These are phyloP conservation scores for Purpureocillium lavendulum DNA, from an alignment of 2,329 filamentous ascomycete species.

Conservation along the genomic window DNA sequence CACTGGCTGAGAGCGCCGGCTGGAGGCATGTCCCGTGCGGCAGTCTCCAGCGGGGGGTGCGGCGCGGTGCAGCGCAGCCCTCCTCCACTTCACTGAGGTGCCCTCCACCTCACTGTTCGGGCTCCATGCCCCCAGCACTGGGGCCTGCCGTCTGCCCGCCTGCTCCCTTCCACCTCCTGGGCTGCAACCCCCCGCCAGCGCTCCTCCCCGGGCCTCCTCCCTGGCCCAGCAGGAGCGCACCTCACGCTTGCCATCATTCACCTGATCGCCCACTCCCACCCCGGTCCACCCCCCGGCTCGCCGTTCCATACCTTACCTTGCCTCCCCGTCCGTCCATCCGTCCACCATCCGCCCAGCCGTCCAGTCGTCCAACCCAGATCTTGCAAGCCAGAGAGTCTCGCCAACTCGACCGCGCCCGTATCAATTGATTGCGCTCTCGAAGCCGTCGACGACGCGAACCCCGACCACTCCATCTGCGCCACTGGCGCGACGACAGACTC, in stretches of 20 bases:
- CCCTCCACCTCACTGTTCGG: too few relatives aligned
- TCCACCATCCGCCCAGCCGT: slow-evolving; percentile 1
- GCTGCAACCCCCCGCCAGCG: neutral
- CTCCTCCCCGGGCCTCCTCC: slow-evolving; percentile 3
- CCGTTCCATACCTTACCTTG: neutral
- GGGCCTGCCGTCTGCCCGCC: too few relatives aligned
- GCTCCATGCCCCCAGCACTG: too few relatives aligned
- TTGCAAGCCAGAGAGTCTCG: slow-evolving; percentile 1
- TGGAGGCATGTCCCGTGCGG: too few relatives aligned
- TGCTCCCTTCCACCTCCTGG: neutral
- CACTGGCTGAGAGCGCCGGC: too few relatives aligned
- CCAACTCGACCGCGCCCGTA: neutral
- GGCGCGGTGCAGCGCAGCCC: too few relatives aligned
- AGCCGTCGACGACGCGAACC: neutral
- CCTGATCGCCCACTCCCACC: slow-evolving; percentile 7
- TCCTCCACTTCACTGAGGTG: too few relatives aligned
- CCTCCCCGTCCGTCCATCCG: neutral
- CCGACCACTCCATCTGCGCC: too few relatives aligned
- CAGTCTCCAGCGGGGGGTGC: too few relatives aligned
- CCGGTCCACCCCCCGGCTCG: slow-evolving; percentile 5
- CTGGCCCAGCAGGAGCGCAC: too few relatives aligned
- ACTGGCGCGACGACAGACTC: too few relatives aligned
- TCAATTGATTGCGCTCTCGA: neutral
- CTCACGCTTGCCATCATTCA: slow-evolving; percentile 4
- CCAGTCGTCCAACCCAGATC: slow-evolving; percentile 2